A percentile compares a stretch with the other conserved stretches of the same genome.
Conservation (phyloP, 805 yeast species). For the Schwanniomyces sp. region DNA sequence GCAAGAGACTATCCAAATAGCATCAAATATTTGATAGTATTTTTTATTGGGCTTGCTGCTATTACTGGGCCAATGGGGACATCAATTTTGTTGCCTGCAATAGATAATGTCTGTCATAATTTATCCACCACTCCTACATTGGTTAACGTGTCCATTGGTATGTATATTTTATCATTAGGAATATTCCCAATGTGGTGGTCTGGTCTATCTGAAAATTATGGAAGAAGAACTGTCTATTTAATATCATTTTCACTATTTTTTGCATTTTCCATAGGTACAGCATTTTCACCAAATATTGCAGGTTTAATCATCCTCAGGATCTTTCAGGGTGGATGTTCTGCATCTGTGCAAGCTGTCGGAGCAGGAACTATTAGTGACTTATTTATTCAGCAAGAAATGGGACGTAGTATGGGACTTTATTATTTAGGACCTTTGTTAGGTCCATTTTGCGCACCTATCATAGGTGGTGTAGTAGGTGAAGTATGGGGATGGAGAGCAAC, state of each 20-base stretch:
- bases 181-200: slow-evolving; percentile 91
- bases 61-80: slow-evolving; percentile 89
- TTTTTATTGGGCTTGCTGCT: slow-evolving; percentile 70
- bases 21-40: slow-evolving; percentile 55
- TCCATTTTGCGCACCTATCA: slow-evolving; percentile 75
- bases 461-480: slow-evolving; percentile 71
- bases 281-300: slow-evolving; percentile 60
- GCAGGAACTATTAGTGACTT: slow-evolving; percentile 86
- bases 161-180: slow-evolving; percentile 72
- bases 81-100: slow-evolving; percentile 78
- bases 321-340: slow-evolving; percentile 76
- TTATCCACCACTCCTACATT: slow-evolving; percentile 56
- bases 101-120: slow-evolving; percentile 54
- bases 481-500: slow-evolving; percentile 88
- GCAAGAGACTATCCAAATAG: slow-evolving; percentile 59
- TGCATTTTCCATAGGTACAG: slow-evolving; percentile 71
- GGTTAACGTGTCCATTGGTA: slow-evolving; percentile 79
- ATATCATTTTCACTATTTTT: slow-evolving; percentile 62
- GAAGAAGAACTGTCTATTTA: slow-evolving; percentile 73
- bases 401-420: slow-evolving; percentile 75
- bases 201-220: slow-evolving; percentile 69
- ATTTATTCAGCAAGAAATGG: slow-evolving; percentile 65
- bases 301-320: slow-evolving; percentile 69
- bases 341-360: slow-evolving; percentile 85
- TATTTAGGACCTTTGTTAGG: slow-evolving; percentile 82